Base-by-base conservation (phyloP, 2,329 filamentous ascomycete species). In the Fusarium oxysporum region DNA sequence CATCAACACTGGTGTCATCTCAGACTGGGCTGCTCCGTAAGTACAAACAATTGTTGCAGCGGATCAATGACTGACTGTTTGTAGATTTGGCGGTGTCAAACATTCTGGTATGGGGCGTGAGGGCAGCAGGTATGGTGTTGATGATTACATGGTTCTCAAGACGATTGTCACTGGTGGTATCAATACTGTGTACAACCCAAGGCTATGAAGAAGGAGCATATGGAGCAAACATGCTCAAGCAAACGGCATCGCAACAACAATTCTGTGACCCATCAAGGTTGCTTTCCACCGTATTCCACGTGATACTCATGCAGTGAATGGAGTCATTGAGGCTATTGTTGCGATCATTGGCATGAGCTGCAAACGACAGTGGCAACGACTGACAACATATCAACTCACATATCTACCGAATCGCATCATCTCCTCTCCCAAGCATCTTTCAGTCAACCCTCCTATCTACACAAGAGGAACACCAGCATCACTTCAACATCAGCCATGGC, bases 51-150 rank as follows among this genome's bases (percentile, higher is more conserved):
- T 21, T 7, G 12, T n/a, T 32, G 3, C 8, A 3, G 5, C 23
- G 28, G 12, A 25, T n/a, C 13, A 33, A 40, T 1, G 32, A 43
- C 74, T 75, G 56, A 77, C 11, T 13, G 6, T 38, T 44, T 2
- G 13, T 45, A 78, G 76, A 8, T 92, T 91, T 67, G 90, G 90
- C 23, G 89, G 89, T 71, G 86, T 92, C 41, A 91, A 92, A 79
- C 82, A 89, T 73, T 89, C 86, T 65, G 90, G 90, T 5, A 89
- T 89, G 74, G 90, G 89, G 12, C 82, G 88, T 28, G 90, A 91
- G 76, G 89, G 89, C 41, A 88, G 87, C 77, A 87, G 86, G 77
- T 89, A 90, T 64, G 89, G 89, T 19, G 84, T 90, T 14, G 87
- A 90, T 19, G 89, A 91, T 76, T 91, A 89, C 77, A 81, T 86